phyloP scores from a whole-genome alignment of 768 basidiomycete genomes.

The Candolleomyces efflorescens region DNA sequence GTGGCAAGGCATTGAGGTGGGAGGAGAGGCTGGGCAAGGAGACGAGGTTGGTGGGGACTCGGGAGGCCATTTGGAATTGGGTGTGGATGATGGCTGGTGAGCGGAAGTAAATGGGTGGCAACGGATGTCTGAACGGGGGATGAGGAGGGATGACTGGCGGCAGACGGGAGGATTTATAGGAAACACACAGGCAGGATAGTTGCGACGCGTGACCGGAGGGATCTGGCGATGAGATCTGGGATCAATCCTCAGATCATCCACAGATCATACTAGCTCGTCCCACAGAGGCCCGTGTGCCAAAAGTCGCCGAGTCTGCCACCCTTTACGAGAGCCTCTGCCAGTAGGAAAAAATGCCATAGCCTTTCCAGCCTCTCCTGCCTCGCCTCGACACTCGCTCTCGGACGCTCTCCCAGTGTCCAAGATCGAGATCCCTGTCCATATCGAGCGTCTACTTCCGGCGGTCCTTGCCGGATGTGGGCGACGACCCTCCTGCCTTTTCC shows the following conservation, averaged over 20 bases:
- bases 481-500: background rate
- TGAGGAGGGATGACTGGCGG: slow-evolving; percentile 18
- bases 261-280: slow-evolving; percentile 14
- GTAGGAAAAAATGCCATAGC: background rate
- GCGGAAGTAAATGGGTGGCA: slow-evolving; percentile 7
- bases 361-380: background rate
- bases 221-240: slow-evolving; percentile 26
- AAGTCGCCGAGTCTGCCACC: background rate
- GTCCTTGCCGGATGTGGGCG: slow-evolving; percentile 20
- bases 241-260: background rate
- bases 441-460: slow-evolving; percentile 23
- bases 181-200: slow-evolving; percentile 12
- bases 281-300: background rate
- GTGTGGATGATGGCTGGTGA: background rate
- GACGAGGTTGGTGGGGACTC: slow-evolving; percentile 52
- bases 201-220: slow-evolving; percentile 25
- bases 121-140: slow-evolving; percentile 10
- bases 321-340: background rate
- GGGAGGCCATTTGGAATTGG: slow-evolving; percentile 15
- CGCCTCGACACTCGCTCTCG: background rate
- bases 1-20: slow-evolving; percentile 62
- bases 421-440: slow-evolving; percentile 13
- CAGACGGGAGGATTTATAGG: slow-evolving; percentile 30
- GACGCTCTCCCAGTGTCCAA: background rate
- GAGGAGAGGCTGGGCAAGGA: slow-evolving; percentile 71